Evolutionary conservation across 768 basidiomycete genomes (phyloP).

Genomic region (Peribolospora kevripleyi): DNA sequence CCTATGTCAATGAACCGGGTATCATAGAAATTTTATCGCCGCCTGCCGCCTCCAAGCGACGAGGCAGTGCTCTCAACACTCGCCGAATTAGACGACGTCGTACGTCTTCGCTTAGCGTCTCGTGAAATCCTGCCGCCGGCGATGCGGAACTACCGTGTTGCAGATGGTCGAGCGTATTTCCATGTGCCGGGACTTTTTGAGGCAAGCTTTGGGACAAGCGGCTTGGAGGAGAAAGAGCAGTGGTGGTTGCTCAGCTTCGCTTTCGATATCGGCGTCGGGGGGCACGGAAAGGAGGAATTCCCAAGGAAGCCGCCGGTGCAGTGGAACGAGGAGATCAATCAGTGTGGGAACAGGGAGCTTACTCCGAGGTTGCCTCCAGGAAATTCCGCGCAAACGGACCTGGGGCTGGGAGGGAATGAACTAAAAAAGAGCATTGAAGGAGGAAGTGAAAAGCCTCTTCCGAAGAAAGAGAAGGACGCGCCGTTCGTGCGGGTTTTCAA

Average conservation of each 20-base stretch:
- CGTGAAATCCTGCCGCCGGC: constrained; percentile 58
- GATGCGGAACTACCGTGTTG: constrained; percentile 38
- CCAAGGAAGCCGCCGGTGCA: constrained; percentile 13
- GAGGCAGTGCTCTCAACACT: constrained; percentile 40
- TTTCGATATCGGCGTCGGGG: constrained; percentile 50
- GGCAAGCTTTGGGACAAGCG: constrained; percentile 46
- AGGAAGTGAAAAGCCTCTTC: neutral
- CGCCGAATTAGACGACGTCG: constrained; percentile 44
- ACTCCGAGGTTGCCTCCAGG: neutral
- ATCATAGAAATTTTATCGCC: constrained; percentile 41
- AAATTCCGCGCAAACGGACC: too few relatives aligned
- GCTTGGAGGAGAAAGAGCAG: constrained; percentile 40
- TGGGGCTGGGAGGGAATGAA: too few relatives aligned
- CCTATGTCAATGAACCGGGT: neutral
- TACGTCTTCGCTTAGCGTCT: constrained; percentile 54
- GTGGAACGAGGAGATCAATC: constrained; percentile 11
- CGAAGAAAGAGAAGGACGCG: constrained; percentile 27
- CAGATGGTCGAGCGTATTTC: constrained; percentile 56
- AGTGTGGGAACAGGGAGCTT: constrained; percentile 11
- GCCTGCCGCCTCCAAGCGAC: constrained; percentile 41
- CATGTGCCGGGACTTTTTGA: constrained; percentile 47
- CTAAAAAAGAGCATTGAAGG: neutral
- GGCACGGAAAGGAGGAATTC: constrained; percentile 10
- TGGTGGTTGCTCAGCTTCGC: constrained; percentile 29
- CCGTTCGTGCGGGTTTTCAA: constrained; percentile 69